Conservation (phyloP, 2,329 filamentous ascomycete species). For the Cladophialophora chaetospira region DNA sequence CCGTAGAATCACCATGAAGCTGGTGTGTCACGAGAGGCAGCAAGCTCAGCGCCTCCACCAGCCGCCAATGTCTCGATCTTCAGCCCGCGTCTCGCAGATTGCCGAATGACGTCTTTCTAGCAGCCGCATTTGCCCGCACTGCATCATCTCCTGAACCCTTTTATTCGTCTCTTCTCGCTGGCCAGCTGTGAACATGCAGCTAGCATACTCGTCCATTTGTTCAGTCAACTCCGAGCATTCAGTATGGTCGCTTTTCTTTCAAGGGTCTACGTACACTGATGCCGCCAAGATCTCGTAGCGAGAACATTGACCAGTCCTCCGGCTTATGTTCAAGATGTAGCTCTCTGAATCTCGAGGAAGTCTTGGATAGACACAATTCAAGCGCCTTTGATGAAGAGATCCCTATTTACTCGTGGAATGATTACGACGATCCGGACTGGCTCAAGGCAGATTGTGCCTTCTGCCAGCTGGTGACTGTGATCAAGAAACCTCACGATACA, state of each 20-base stretch:
- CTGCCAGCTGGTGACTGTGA: slow-evolving; percentile 1
- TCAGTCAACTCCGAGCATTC: too few relatives aligned
- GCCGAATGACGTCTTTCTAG: neutral
- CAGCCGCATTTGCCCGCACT: neutral
- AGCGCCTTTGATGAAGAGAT: slow-evolving; percentile 2
- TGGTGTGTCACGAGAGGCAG: neutral
- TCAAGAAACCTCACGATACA: slow-evolving; percentile 4
- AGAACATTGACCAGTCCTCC: neutral
- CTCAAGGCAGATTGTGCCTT: neutral
- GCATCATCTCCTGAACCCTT: neutral
- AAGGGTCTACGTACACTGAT: neutral
- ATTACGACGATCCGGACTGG: slow-evolving; percentile 12
- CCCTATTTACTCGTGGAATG: neutral
- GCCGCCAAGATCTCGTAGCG: neutral
- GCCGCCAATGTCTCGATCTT: neutral
- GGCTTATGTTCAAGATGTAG: neutral
- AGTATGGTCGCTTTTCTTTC: neutral
- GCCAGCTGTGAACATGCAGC: too few relatives aligned
- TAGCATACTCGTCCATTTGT: too few relatives aligned
- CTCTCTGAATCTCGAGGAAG: neutral
- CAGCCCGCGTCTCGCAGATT: neutral
- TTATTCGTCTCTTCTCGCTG: too few relatives aligned
- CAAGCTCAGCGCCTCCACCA: neutral
- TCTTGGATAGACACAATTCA: neutral
- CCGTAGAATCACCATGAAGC: too few relatives aligned